phyloP scores from a whole-genome alignment of 2,329 filamentous ascomycete species.

The Hypocrella siamensis region DNA sequence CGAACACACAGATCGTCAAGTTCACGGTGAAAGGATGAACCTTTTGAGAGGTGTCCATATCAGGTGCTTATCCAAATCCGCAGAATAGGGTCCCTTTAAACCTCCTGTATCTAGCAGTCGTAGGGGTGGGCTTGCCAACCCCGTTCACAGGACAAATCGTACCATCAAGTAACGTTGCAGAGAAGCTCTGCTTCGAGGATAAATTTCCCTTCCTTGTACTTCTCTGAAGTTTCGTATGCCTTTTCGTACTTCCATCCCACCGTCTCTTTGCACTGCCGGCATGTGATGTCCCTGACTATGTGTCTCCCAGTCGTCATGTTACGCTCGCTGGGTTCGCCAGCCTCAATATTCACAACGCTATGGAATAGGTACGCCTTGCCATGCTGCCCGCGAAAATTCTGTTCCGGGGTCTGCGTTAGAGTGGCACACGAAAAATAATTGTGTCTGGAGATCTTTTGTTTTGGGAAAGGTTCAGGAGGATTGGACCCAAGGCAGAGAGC shows the following conservation, averaged over 20 bases:
- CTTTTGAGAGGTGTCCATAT: no score
- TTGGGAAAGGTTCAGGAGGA: background rate
- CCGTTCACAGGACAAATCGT: background rate
- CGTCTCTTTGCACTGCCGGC: constrained; percentile 77
- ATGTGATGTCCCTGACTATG: constrained; percentile 83
- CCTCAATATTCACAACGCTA: constrained; percentile 77
- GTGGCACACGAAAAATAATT: background rate
- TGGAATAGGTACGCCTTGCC: constrained; percentile 97
- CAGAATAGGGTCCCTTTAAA: background rate
- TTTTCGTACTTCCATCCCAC: constrained; percentile 99
- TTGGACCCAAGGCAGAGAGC: background rate
- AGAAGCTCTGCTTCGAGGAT: constrained; percentile 88
- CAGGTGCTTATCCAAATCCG: no score
- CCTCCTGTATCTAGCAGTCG: background rate
- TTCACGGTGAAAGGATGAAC: no score
- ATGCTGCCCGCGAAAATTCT: constrained; percentile 98
- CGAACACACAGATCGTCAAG: no score
- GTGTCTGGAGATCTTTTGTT: no score
- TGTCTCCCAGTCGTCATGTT: constrained; percentile 97
- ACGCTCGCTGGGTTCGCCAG: constrained; percentile 75
- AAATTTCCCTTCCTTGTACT: constrained; percentile 98
- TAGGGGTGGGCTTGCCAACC: no score
- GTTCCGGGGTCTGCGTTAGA: background rate
- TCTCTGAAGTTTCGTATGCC: constrained; percentile 80
- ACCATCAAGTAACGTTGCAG: constrained; percentile 50